These are phyloP conservation scores for Arabidopsis arenosa DNA, from an alignment of 345 rosid genomes.

Conservation along the genomic window DNA sequence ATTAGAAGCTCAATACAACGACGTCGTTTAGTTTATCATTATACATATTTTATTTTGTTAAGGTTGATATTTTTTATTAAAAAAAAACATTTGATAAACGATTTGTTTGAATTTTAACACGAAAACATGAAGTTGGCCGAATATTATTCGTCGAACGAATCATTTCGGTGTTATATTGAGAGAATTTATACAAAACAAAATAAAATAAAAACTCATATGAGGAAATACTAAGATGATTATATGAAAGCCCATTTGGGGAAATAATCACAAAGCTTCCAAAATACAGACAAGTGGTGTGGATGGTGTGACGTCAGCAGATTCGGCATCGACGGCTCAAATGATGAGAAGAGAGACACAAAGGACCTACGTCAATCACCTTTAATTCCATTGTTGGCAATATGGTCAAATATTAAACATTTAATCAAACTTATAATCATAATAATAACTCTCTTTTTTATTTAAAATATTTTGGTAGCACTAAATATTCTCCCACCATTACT, in stretches of 20 bases:
- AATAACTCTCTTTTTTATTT: not conserved
- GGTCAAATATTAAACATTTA: constrained; percentile 39
- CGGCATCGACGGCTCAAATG: constrained; percentile 48
- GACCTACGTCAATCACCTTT: constrained; percentile 44
- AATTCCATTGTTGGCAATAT: constrained; percentile 31
- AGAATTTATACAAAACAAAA: not conserved
- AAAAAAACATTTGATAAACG: too few relatives aligned
- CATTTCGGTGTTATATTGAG: not conserved
- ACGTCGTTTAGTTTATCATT: not conserved
- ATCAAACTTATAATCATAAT: constrained; percentile 45
- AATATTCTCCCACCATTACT: constrained; percentile 36
- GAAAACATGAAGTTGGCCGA: too few relatives aligned
- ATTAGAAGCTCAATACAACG: not conserved
- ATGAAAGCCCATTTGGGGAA: constrained; percentile 40
- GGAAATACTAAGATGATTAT: constrained; percentile 23
- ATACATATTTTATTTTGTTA: too few relatives aligned
- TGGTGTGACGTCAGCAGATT: constrained; percentile 44
- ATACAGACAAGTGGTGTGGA: constrained; percentile 38
- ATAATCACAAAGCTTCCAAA: constrained; percentile 34
- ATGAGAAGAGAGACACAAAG: constrained; percentile 37
- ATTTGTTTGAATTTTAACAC: too few relatives aligned
- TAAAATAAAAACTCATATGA: constrained; percentile 1
- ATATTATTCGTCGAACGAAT: not conserved
- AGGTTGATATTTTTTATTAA: too few relatives aligned
- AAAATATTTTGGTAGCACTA: constrained; percentile 27